A percentile compares a stretch with the other conserved stretches of the same genome.
Evolutionary conservation across 257 asterid species (phyloP).

Genomic region (Cordia subcordata): DNA sequence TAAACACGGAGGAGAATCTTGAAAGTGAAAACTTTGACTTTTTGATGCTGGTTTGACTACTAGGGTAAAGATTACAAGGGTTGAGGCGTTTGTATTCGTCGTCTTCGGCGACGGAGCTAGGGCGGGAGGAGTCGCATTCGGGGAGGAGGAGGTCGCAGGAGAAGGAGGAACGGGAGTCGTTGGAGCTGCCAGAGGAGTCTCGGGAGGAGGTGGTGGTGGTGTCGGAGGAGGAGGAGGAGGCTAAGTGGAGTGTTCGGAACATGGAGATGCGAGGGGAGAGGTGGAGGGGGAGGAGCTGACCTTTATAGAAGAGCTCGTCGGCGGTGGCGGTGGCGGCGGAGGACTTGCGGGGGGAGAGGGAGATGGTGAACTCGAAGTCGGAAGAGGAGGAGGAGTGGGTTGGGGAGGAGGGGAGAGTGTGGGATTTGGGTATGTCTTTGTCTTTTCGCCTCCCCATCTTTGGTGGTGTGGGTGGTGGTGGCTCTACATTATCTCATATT

Average conservation of each 20-base stretch:
- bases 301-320: constrained; percentile 93
- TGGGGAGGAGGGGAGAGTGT: constrained; percentile 88
- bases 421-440: constrained; percentile 40
- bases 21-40: constrained; percentile 52
- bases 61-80: not conserved
- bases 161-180: constrained; percentile 47
- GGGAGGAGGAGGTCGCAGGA: constrained; percentile 35
- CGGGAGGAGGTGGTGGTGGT: constrained; percentile 82
- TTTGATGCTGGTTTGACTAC: not conserved
- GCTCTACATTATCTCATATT: constrained; percentile 20
- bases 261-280: constrained; percentile 74
- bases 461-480: too few species aligned
- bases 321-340: constrained; percentile 72
- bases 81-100: constrained; percentile 53
- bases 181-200: constrained; percentile 56
- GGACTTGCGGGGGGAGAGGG: constrained; percentile 54
- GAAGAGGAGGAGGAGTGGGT: constrained; percentile 79
- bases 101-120: constrained; percentile 61
- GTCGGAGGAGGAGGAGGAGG: constrained; percentile 75
- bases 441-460: constrained; percentile 57
- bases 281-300: constrained; percentile 86
- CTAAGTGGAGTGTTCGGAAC: constrained; percentile 67
- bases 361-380: constrained; percentile 76
- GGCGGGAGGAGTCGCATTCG: constrained; percentile 65
- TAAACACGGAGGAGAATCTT: constrained; percentile 74